A percentile compares a stretch with the other conserved stretches of the same genome.
phyloP scores from a whole-genome alignment of 2,329 filamentous ascomycete species.

The Akanthomyces uredinophilus region DNA sequence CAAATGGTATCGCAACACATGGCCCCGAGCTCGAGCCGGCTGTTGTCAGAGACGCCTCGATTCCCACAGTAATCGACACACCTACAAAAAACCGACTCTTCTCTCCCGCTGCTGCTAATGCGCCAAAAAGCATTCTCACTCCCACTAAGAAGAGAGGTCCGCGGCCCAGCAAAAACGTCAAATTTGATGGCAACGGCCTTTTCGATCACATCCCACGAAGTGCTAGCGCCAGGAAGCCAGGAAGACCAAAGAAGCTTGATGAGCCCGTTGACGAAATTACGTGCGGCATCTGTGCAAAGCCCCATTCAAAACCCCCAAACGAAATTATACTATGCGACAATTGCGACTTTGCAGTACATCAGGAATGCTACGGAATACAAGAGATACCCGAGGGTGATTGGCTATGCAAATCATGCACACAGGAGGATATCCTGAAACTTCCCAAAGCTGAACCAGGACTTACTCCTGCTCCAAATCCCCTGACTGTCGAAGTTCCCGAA shows the following conservation, averaged over 20 bases:
- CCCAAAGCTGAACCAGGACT: slow-evolving; percentile 18
- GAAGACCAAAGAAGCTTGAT: slow-evolving; percentile 26
- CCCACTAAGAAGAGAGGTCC: slow-evolving; percentile 43
- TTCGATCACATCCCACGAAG: slow-evolving; percentile 48
- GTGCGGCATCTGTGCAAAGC: slow-evolving; percentile 52
- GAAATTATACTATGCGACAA: slow-evolving; percentile 61
- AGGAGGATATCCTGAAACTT: slow-evolving; percentile 37
- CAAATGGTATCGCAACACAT: background rate
- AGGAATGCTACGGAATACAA: slow-evolving; percentile 53
- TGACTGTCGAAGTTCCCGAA: slow-evolving; percentile 32
- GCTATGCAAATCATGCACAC: slow-evolving; percentile 54
- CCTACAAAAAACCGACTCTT: slow-evolving; percentile 14
- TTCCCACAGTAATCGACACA: background rate
- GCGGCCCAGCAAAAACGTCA: slow-evolving; percentile 48
- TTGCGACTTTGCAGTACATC: slow-evolving; percentile 58
- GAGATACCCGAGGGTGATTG: slow-evolving; percentile 58
- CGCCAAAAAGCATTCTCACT: slow-evolving; percentile 52
- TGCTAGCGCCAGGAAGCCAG: slow-evolving; percentile 23
- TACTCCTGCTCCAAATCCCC: slow-evolving; percentile 15
- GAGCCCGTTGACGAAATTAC: slow-evolving; percentile 47
- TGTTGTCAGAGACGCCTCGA: background rate
- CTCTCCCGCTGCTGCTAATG: slow-evolving; percentile 6
- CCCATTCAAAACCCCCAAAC: slow-evolving; percentile 53
- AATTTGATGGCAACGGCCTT: slow-evolving; percentile 42
- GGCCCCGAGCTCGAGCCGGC: background rate